Evolutionary conservation across 176 grass and related monocot genomes (phyloP).

Genomic region (Ampelocalamus luodianensis): DNA sequence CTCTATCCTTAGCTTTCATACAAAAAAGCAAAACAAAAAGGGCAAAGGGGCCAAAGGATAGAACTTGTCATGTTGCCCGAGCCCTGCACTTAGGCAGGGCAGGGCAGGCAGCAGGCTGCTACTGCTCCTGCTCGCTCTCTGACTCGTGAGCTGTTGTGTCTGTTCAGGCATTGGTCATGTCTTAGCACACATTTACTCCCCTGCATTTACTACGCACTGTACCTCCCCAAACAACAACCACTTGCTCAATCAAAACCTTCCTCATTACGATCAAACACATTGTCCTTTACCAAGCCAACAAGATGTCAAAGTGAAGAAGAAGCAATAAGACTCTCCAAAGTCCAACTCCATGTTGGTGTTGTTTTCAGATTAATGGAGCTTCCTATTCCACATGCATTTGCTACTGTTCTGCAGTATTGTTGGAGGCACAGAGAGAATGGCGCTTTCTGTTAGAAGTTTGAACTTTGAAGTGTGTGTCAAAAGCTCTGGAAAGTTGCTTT

Average conservation of each 20-base stretch:
- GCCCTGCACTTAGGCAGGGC: constrained; percentile 17
- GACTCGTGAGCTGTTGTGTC: constrained; percentile 20
- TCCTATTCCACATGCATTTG: background rate
- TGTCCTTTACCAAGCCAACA: background rate
- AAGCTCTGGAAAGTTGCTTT: constrained; percentile 42
- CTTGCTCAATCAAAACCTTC: background rate
- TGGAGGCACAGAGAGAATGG: background rate
- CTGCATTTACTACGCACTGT: constrained; percentile 38
- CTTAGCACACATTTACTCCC: constrained; percentile 43
- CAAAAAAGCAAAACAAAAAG: constrained; percentile 26
- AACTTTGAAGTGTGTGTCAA: constrained; percentile 40
- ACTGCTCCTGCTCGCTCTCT: background rate
- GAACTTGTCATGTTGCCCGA: constrained; percentile 24
- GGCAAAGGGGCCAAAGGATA: background rate
- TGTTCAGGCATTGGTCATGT: constrained; percentile 37
- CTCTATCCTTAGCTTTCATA: background rate
- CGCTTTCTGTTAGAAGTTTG: constrained; percentile 44
- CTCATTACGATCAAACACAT: background rate
- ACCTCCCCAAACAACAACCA: background rate
- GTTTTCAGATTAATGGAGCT: background rate
- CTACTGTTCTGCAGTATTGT: background rate
- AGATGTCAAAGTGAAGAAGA: background rate
- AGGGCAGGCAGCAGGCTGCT: background rate
- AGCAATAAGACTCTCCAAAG: no score
- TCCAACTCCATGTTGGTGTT: background rate